phyloP scores from a whole-genome alignment of 2,329 filamentous ascomycete species.

The Dendryphion nanum region DNA sequence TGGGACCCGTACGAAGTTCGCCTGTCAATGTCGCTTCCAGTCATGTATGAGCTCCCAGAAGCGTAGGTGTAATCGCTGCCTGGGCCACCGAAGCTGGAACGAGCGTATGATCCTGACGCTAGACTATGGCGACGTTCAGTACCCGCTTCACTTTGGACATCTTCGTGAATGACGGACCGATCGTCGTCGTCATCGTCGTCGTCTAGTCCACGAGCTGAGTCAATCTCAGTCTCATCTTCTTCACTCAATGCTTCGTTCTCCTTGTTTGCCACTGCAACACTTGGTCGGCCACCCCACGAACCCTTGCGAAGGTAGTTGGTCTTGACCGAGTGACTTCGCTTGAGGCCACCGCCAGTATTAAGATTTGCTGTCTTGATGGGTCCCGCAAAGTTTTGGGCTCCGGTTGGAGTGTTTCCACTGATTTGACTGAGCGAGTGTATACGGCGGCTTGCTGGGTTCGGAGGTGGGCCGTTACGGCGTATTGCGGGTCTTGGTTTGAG shows the following conservation, averaged over 20 bases:
- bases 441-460: slow-evolving; percentile 56
- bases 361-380: slow-evolving; percentile 22
- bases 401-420: slow-evolving; percentile 65
- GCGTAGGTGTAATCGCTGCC: slow-evolving; percentile 47
- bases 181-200: slow-evolving; percentile 24
- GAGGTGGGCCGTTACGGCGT: slow-evolving; percentile 39
- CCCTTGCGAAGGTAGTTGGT: slow-evolving; percentile 35
- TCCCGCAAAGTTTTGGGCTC: slow-evolving; percentile 38
- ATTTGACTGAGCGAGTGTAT: slow-evolving; percentile 93
- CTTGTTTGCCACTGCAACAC: slow-evolving; percentile 40
- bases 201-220: slow-evolving; percentile 11
- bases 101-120: slow-evolving; percentile 34
- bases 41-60: slow-evolving; percentile 50
- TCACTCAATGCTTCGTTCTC: slow-evolving; percentile 49
- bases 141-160: slow-evolving; percentile 35
- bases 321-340: slow-evolving; percentile 43
- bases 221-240: slow-evolving; percentile 40
- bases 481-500: slow-evolving; percentile 49
- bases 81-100: slow-evolving; percentile 41
- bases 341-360: slow-evolving; percentile 56
- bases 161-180: slow-evolving; percentile 11
- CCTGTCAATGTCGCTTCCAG: slow-evolving; percentile 47
- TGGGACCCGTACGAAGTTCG: slow-evolving; percentile 44
- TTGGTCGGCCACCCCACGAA: slow-evolving; percentile 36
- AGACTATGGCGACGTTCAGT: slow-evolving; percentile 41